These are phyloP conservation scores for Nannizziopsis barbatae DNA, from an alignment of 2,329 filamentous ascomycete genomes.

Conservation along the genomic window DNA sequence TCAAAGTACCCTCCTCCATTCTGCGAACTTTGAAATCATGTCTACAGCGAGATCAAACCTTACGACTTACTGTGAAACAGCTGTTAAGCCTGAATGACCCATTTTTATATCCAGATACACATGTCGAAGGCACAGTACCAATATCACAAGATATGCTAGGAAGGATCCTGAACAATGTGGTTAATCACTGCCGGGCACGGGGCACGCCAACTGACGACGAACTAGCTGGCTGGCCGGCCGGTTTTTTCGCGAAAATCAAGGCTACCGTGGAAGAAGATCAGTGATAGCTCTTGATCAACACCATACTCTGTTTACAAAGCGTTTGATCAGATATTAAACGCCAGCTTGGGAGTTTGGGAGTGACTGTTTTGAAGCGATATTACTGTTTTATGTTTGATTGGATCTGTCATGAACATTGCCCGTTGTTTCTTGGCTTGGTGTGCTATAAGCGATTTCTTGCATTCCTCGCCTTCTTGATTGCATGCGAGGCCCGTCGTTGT, in stretches of 20 bases:
- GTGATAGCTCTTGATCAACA: constrained; percentile 16
- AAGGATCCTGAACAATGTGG: constrained; percentile 49
- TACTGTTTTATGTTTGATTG: too few relatives aligned
- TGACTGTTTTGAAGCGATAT: too few relatives aligned
- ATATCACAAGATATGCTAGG: constrained; percentile 49
- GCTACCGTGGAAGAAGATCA: constrained; percentile 34
- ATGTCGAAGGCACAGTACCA: constrained; percentile 36
- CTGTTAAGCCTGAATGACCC: constrained; percentile 46
- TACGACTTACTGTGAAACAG: constrained; percentile 47
- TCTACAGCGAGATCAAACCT: constrained; percentile 46
- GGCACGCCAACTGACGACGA: constrained; percentile 48
- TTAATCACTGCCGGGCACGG: constrained; percentile 48
- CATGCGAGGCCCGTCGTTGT: too few relatives aligned
- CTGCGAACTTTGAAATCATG: constrained; percentile 47
- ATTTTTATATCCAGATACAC: constrained; percentile 48
- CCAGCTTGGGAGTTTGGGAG: constrained; percentile 1
- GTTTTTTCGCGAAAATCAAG: constrained; percentile 40
- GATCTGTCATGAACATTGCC: too few relatives aligned
- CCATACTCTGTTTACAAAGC: background rate
- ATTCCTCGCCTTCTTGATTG: too few relatives aligned
- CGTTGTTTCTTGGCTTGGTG: too few relatives aligned
- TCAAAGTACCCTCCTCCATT: constrained; percentile 44
- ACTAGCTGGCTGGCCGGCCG: constrained; percentile 38
- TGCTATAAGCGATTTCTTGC: too few relatives aligned
- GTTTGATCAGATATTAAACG: constrained; percentile 11